Evolutionary conservation across 2,329 filamentous ascomycete genomes (phyloP), one percentile per base, ranked within the genome.

Genomic region (Diaporthe sp.): DNA sequence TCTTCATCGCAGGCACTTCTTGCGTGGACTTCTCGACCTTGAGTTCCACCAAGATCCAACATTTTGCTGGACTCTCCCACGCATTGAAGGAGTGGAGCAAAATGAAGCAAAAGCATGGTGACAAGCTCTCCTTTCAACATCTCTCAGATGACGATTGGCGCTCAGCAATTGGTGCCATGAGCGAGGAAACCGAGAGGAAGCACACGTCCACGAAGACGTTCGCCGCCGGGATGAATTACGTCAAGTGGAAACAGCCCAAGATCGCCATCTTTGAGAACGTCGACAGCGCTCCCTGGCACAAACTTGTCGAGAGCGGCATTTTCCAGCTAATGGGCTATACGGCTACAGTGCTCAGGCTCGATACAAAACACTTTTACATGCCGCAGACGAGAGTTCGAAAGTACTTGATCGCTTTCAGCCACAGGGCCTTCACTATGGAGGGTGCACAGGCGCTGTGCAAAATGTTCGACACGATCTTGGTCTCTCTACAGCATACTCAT

Each of bases 181-280:
- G 63, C 27, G 35, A 56, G 4, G 55, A 61, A 35, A 74, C 47
- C 7, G 74, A 70, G 19, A 32, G 3, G 13, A 56, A 39, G 17
- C 42, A 70, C 39, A 70, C 68, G 56, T 81, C 80, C 3, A 70
- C 75, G 4, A 73, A 75, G n/a, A 81, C 79, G 0, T 80, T 81
- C 58, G 78, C 79, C 0, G 75, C 77, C 0, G 76, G 77, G 0
- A 42, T 81, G 22, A 77, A 76, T 27, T 77, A 79, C 51, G 77
- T 79, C 42, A 71, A 83, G 44, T 88, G 86, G 0, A 85, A 25
- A 25, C 83, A 87, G 0, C 94, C 94, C 0, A 87, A 86, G 2
- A 84, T 95, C 15, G 85, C 95, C 12, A 86, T 96, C 17, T 81
- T 95, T 3, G 94, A 96, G 81, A 96, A 97, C 78, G 92, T 96